These are phyloP conservation scores for Lipomyces sp. DNA, from an alignment of 805 yeast species.

Conservation along the genomic window DNA sequence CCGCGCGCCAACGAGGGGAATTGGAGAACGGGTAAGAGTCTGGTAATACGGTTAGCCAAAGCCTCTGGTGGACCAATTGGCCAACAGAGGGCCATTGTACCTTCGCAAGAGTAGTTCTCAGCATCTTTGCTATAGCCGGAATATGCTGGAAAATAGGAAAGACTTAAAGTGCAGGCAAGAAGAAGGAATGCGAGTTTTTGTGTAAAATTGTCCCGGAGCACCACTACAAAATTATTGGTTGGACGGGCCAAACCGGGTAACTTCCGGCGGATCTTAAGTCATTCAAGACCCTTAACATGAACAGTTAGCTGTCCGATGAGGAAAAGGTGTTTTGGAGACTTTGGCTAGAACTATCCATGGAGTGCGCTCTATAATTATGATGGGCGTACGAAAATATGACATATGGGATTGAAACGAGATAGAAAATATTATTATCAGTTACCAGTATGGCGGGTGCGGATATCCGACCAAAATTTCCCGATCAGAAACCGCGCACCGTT, in stretches of 20 bases:
- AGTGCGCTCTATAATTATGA: too few species aligned
- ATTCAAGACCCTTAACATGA: neutral
- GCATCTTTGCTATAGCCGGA: conserved; percentile 16
- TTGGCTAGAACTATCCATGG: too few species aligned
- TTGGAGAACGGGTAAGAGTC: conserved; percentile 28
- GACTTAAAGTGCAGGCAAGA: neutral
- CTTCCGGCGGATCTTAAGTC: neutral
- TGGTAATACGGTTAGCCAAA: conserved; percentile 12
- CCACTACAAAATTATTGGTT: neutral
- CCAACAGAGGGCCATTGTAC: conserved; percentile 8
- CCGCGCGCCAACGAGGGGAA: conserved; percentile 36
- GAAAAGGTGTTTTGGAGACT: too few species aligned
- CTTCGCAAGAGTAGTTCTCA: conserved; percentile 25
- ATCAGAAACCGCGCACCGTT: too few species aligned
- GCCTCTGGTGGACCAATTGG: neutral
- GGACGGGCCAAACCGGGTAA: conserved; percentile 2
- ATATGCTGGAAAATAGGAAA: neutral
- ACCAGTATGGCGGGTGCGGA: too few species aligned
- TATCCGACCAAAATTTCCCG: too few species aligned
- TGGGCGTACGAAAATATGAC: too few species aligned
- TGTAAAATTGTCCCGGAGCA: neutral
- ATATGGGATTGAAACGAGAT: too few species aligned
- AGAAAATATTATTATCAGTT: too few species aligned
- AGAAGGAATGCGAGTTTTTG: neutral
- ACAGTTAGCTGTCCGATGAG: too few species aligned